Percentiles rank a stretch among this genome's conserved stretches.
Conservation (phyloP, 2,329 filamentous ascomycete genomes). For the Epichloe amarillans region DNA sequence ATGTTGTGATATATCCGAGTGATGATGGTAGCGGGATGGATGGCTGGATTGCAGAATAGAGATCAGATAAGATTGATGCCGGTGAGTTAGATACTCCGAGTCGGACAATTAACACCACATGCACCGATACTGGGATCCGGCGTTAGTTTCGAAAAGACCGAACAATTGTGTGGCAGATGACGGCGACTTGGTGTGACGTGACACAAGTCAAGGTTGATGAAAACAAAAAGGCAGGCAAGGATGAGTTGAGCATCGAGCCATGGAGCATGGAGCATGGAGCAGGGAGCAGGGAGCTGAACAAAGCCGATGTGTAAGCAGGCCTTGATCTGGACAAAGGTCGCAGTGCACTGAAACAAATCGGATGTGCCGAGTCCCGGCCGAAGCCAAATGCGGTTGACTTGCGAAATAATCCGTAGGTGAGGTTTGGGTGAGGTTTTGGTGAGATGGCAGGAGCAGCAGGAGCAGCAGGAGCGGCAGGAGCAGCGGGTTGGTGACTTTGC, state of each 20-base stretch:
- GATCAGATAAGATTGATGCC: conserved; percentile 4
- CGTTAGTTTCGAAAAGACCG: background rate
- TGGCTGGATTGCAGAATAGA: background rate
- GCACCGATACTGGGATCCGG: background rate
- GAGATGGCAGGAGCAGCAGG: conserved; percentile 2
- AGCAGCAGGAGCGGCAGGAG: background rate
- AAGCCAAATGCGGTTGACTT: conserved; percentile 4
- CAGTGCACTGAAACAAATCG: conserved; percentile 3
- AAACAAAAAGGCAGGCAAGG: background rate
- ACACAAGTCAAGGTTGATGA: background rate
- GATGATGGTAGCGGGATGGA: background rate
- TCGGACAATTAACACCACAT: background rate
- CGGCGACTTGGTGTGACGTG: background rate
- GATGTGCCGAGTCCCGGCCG: conserved; percentile 4
- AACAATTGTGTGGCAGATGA: background rate
- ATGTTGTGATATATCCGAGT: background rate
- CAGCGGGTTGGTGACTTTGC: background rate
- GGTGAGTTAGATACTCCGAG: background rate
- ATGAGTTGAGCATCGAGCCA: too few relatives aligned
- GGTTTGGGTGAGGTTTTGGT: background rate
- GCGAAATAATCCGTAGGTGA: background rate
- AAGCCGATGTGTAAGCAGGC: background rate
- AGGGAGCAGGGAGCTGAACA: background rate
- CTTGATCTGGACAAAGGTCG: background rate
- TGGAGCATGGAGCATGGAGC: too few relatives aligned